Evolutionary conservation across 1,284 basidiomycete species (phyloP).

Genomic region (Papiliotrema nemorosa): DNA sequence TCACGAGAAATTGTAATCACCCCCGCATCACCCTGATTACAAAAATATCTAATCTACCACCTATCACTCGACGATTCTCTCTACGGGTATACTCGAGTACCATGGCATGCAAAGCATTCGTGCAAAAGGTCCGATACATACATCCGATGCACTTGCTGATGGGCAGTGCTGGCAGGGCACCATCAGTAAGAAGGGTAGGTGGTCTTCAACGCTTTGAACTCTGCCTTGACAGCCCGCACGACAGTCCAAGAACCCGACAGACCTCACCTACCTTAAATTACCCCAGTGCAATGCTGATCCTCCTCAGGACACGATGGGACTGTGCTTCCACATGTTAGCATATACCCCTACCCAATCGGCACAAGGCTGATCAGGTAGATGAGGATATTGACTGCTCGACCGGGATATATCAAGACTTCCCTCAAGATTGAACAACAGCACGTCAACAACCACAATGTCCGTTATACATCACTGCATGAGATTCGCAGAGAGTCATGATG

Average conservation of each 20-base stretch:
- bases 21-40: too few relatives aligned
- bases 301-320: slow-evolving; percentile 32
- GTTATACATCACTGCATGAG: slow-evolving; percentile 2
- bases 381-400: slow-evolving; percentile 30
- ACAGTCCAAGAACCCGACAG: too few relatives aligned
- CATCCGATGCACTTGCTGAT: neutral
- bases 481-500: too few relatives aligned
- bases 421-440: slow-evolving; percentile 40
- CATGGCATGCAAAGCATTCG: slow-evolving; percentile 22
- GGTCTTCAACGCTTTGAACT: too few relatives aligned
- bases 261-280: neutral
- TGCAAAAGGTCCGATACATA: slow-evolving; percentile 16
- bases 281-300: neutral
- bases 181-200: slow-evolving; percentile 36
- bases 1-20: too few relatives aligned
- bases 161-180: slow-evolving; percentile 34
- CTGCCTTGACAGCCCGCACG: too few relatives aligned
- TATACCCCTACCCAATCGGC: neutral
- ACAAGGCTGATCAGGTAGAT: slow-evolving; percentile 15
- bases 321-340: slow-evolving; percentile 23
- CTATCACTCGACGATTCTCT: too few relatives aligned
- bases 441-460: slow-evolving; percentile 48
- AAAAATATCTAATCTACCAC: too few relatives aligned
- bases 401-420: slow-evolving; percentile 40
- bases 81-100: too few relatives aligned